Evolutionary conservation across 1,139 yeast species (phyloP), one percentile per base, ranked within the genome.

Genomic region (Taphrina wiesneri): DNA sequence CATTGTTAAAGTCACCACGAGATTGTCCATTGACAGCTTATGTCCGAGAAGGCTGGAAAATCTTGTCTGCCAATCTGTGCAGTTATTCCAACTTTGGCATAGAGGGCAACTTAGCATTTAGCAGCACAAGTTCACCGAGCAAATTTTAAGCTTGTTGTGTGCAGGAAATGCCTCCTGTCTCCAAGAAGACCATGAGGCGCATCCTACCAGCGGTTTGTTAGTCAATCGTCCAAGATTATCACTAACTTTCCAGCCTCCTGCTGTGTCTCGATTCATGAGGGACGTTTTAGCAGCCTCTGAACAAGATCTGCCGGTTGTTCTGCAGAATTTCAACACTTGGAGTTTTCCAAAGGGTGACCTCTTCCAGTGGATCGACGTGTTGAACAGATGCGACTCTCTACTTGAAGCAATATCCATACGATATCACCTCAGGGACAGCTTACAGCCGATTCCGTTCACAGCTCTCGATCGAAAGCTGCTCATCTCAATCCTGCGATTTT

Each of bases 321-420:
- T 60, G 5, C 36, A 39, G 25, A n/a, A 25, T 25, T 60, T 62
- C 54, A 26, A 56, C 19, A 61, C 34, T 39, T 87, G 93, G 92
- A 83, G 84, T 69, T 79, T 87, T 54, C 88, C 92, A 1, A 80
- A 85, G 68, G 91, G 90, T 32, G 92, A 89, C 71, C 76, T 92
- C 54, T 82, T 83, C 70, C 87, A 86, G 69, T 92, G 96, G 96
- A 82, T 89, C 23, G 82, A 87, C 0, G 84, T 90, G 0, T 78
- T 92, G 70, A 88, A 91, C 75, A 80, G 87, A 70, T 85, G 91
- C 72, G 97, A 91, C 74, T 82, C 79, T 15, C 81, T 89, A 21
- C 78, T 90, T 67, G 88, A 86, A 65, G 71, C 72, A 3, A 77
- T 82, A 47, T 82, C 87, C 28, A 75, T 76, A 15, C 83, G 83